phyloP scores from a whole-genome alignment of 2,329 filamentous ascomycete species.

The Calonectria ilicicola region DNA sequence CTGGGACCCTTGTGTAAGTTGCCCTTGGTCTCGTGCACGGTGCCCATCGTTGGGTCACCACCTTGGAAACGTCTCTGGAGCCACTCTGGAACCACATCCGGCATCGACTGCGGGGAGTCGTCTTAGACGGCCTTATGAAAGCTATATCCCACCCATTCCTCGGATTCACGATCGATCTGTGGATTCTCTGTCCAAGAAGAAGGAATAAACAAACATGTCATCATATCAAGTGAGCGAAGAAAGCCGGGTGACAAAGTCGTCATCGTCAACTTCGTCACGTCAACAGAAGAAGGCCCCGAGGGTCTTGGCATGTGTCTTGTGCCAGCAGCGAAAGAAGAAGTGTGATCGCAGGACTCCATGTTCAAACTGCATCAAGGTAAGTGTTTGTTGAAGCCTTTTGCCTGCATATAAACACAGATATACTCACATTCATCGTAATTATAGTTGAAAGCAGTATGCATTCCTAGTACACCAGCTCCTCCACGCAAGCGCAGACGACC shows the following conservation, averaged over 20 bases:
- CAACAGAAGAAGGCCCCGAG: conserved; percentile 24
- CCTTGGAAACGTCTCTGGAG: not conserved
- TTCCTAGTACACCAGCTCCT: conserved; percentile 44
- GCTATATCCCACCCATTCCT: conserved; percentile 1
- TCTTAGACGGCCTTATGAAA: not conserved
- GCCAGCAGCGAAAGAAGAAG: conserved; percentile 50
- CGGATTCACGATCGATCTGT: not conserved
- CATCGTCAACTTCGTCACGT: conserved; percentile 20
- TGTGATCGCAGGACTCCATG: conserved; percentile 48
- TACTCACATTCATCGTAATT: not conserved
- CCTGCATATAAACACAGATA: not conserved
- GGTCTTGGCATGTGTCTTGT: conserved; percentile 44
- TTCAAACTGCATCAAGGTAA: conserved; percentile 45
- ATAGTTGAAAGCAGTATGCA: conserved; percentile 35
- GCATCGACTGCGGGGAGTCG: not conserved
- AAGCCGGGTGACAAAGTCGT: conserved; percentile 9
- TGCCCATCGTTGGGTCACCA: not conserved
- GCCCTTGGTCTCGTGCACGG: not conserved
- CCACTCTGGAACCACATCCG: not conserved
- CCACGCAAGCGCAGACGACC: conserved; percentile 45
- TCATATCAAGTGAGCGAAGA: conserved; percentile 2
- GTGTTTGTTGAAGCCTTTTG: not conserved
- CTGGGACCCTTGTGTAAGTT: not conserved
- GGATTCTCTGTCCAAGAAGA: not conserved
- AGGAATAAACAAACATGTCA: conserved; percentile 2